Conservation (phyloP, 805 yeast species). For the Hanseniaspora jakobsenii region DNA sequence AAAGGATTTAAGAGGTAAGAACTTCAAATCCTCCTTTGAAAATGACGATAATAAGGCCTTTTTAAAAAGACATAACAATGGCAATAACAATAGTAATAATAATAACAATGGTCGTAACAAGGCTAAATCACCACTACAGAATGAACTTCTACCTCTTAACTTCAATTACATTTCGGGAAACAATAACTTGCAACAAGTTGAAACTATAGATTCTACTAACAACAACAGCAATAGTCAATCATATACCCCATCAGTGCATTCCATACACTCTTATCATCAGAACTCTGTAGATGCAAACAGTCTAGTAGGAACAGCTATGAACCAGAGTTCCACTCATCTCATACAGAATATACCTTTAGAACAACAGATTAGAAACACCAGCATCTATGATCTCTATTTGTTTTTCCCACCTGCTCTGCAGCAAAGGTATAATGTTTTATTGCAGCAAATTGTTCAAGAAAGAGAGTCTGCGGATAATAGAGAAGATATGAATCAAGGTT, state of each 20-base stretch:
- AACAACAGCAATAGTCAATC: not conserved
- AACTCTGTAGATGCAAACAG: too few relatives aligned
- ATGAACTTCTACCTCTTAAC: not conserved
- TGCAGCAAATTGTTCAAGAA: too few relatives aligned
- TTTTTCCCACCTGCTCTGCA: too few relatives aligned
- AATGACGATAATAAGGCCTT: slow-evolving; percentile 13
- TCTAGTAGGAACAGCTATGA: not conserved
- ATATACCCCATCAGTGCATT: slow-evolving; percentile 10
- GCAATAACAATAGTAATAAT: too few relatives aligned
- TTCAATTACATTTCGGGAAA: not conserved
- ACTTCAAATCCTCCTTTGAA: slow-evolving; percentile 4
- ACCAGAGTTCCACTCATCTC: not conserved
- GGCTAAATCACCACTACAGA: not conserved
- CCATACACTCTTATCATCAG: not conserved
- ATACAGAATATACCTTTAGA: too few relatives aligned
- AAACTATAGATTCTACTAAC: not conserved
- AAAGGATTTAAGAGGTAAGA: slow-evolving; percentile 11
- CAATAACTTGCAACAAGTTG: not conserved
- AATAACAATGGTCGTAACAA: too few relatives aligned
- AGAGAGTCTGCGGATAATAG: not conserved
- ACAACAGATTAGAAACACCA: too few relatives aligned
- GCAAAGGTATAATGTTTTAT: too few relatives aligned
- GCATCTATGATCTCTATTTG: too few relatives aligned
- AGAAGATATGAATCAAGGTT: not conserved
- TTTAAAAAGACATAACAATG: slow-evolving; percentile 10